Conservation (phyloP, 176 grass and related monocot species). For the Zoysia japonica region DNA sequence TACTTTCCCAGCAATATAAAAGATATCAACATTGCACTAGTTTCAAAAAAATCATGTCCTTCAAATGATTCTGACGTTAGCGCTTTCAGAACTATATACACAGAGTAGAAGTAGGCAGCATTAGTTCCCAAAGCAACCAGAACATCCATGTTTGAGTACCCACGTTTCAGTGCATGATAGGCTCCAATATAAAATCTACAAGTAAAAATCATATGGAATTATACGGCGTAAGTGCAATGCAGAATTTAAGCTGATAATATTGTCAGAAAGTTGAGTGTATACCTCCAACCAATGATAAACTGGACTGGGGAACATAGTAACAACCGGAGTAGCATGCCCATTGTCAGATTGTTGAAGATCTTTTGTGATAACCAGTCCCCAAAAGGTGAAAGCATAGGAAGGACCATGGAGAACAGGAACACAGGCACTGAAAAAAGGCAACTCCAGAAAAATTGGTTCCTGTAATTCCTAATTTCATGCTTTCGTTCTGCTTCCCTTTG, state of each 20-base stretch:
- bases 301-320: slow-evolving; percentile 91
- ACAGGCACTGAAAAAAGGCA: slow-evolving; percentile 87
- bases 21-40: slow-evolving; percentile 97
- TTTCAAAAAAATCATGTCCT: slow-evolving; percentile 98
- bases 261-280: slow-evolving; percentile 36
- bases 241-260: slow-evolving; percentile 18
- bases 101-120: slow-evolving; percentile 95
- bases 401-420: slow-evolving; percentile 82
- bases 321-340: slow-evolving; percentile 90
- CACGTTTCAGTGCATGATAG: slow-evolving; percentile 89
- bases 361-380: slow-evolving; percentile 71
- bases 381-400: slow-evolving; percentile 78
- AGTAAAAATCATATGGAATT: slow-evolving; percentile 29
- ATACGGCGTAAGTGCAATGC: slow-evolving; percentile 6
- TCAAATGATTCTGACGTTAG: slow-evolving; percentile 71
- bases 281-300: slow-evolving; percentile 99
- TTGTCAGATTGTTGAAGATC: slow-evolving; percentile 76
- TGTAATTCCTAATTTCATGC: slow-evolving; percentile 74
- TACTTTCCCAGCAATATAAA: slow-evolving; percentile 99
- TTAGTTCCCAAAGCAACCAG: slow-evolving; percentile 97
- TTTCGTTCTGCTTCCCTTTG: slow-evolving; percentile 67
- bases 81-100: slow-evolving; percentile 82
- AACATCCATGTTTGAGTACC: slow-evolving; percentile 98
- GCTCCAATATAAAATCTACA: slow-evolving; percentile 93
- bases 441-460: slow-evolving; percentile 90